A percentile compares a stretch with the other conserved stretches of the same genome.
Conservation (phyloP, 2,329 filamentous ascomycete genomes). For the Tolypocladium capitatum region DNA sequence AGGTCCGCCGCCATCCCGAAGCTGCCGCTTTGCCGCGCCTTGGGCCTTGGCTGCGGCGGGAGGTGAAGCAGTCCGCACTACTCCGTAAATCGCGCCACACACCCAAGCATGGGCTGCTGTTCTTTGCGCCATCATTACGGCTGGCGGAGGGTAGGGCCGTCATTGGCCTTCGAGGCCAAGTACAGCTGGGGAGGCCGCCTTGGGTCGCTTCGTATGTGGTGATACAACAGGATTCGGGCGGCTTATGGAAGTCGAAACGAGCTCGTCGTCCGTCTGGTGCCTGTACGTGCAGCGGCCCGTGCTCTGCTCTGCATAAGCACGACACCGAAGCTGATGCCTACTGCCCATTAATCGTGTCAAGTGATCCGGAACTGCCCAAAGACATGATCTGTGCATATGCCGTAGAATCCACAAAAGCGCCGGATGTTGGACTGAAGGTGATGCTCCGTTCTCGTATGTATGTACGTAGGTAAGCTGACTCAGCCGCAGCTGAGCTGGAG, state of each 20-base stretch:
- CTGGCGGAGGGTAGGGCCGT: not conserved
- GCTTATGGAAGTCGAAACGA: not conserved
- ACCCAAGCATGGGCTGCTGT: not conserved
- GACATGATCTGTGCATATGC: not conserved
- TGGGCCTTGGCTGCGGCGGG: not conserved
- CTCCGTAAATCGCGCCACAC: not conserved
- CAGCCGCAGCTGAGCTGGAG: slow-evolving; percentile 1
- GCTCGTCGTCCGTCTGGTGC: no score
- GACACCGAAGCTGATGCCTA: not conserved
- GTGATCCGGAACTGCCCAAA: not conserved
- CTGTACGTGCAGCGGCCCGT: not conserved
- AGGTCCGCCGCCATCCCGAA: not conserved
- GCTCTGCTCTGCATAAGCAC: not conserved
- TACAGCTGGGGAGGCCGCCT: no score
- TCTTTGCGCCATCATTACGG: not conserved
- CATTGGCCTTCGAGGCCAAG: no score
- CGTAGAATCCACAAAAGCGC: not conserved
- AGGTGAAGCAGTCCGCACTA: not conserved
- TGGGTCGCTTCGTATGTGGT: not conserved
- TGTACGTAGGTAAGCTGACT: slow-evolving; percentile 1
- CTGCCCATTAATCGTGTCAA: not conserved
- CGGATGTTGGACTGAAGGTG: not conserved
- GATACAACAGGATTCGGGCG: not conserved
- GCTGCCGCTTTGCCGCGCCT: not conserved
- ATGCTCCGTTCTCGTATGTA: not conserved